phyloP scores from a whole-genome alignment of 805 yeast genomes.

The Martiniozyma abietophila region DNA sequence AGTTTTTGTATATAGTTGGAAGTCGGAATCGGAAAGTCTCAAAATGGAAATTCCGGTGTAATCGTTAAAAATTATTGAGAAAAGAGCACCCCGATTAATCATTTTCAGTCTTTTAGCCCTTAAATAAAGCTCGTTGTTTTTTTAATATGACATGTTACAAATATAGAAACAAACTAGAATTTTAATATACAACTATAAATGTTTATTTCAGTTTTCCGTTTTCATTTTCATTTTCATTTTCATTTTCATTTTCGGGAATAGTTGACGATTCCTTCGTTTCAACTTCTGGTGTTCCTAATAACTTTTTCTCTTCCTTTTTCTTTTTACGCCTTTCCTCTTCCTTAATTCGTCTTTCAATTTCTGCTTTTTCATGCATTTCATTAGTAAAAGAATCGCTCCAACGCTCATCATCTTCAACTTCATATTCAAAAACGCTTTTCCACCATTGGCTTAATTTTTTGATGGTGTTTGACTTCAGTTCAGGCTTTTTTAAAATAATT shows the following conservation, averaged over 20 bases:
- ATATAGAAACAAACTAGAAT: no score
- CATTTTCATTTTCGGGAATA: no score
- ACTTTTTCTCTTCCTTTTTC: conserved; percentile 21
- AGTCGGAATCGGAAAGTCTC: no score
- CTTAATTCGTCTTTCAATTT: conserved; percentile 11
- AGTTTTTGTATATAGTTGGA: no score
- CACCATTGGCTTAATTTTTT: conserved; percentile 17
- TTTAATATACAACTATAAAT: no score
- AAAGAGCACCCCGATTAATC: not conserved
- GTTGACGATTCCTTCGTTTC: not conserved
- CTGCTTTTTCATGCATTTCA: conserved; percentile 15
- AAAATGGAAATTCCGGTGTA: conserved; percentile 1
- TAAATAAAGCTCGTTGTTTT: no score
- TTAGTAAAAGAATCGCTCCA: conserved; percentile 22
- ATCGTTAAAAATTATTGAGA: no score
- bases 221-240: not conserved
- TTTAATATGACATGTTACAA: no score
- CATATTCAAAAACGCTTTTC: conserved; percentile 19
- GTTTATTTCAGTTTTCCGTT: no score
- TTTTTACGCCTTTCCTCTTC: conserved; percentile 33
- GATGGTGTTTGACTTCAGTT: conserved; percentile 16
- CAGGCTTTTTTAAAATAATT: conserved; percentile 30
- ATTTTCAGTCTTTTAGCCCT: no score
- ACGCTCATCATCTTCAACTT: conserved; percentile 23
- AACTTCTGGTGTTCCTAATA: conserved; percentile 2